These are phyloP conservation scores for Pseudoturritis turrita DNA, from an alignment of 345 rosid genomes.

Conservation along the genomic window DNA sequence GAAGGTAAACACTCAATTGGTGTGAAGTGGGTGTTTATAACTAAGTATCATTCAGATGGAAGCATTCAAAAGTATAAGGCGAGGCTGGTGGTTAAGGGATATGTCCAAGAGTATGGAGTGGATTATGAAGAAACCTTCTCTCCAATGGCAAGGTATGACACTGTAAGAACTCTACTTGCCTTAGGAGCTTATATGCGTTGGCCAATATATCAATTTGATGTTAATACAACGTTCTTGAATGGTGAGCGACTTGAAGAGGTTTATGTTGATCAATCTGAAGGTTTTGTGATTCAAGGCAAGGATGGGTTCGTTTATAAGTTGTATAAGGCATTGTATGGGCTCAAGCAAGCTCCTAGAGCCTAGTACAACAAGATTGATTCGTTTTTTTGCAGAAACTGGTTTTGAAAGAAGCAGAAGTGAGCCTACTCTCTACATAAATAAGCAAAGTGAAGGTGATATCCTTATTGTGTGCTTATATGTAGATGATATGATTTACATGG, in stretches of 20 bases:
- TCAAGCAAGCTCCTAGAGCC: not conserved
- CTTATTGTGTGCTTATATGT: not conserved
- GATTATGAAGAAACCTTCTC: not conserved
- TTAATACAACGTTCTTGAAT: slow-evolving; percentile 15
- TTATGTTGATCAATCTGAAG: not conserved
- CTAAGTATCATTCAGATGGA: not conserved
- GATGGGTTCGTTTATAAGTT: not conserved
- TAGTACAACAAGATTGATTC: slow-evolving; percentile 16
- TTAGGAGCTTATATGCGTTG: not conserved
- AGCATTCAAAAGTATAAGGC: slow-evolving; percentile 3
- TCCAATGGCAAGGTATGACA: not conserved
- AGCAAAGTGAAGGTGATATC: not conserved
- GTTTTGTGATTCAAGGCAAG: not conserved
- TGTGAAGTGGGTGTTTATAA: slow-evolving; percentile 17
- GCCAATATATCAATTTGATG: slow-evolving; percentile 15
- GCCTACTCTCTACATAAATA: not conserved
- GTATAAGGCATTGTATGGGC: not conserved
- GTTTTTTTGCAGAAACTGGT: not conserved
- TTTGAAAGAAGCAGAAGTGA: not conserved
- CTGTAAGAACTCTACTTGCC: not conserved
- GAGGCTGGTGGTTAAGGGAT: not conserved
- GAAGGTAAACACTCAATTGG: not conserved
- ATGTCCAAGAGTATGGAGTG: not conserved
- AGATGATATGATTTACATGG: not conserved
- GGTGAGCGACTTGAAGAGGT: slow-evolving; percentile 2